These are phyloP conservation scores for Luffa aegyptiaca DNA, from an alignment of 306 rosid species.

Conservation along the genomic window DNA sequence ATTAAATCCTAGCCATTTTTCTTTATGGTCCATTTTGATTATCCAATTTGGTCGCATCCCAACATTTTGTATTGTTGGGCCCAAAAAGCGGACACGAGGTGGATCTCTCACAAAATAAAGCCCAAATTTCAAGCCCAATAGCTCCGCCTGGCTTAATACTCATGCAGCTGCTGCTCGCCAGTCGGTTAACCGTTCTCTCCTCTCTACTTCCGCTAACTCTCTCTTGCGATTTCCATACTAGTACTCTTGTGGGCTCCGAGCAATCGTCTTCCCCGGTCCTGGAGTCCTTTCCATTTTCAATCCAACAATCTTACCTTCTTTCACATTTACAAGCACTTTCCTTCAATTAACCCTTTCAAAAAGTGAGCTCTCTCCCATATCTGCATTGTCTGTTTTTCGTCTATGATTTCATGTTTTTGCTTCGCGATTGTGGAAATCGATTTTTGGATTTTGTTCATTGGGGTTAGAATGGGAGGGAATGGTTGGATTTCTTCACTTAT, in stretches of 20 bases:
- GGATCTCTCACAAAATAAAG: not conserved
- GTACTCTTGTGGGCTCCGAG: not conserved
- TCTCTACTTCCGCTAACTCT: not conserved
- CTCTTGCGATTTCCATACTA: not conserved
- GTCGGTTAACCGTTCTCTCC: not conserved
- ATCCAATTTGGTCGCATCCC: too few species aligned
- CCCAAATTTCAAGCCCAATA: not conserved
- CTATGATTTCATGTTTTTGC: not conserved
- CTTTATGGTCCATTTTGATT: too few species aligned
- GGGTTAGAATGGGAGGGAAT: not conserved
- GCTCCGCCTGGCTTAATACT: not conserved
- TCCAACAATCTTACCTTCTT: not conserved
- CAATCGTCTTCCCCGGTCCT: not conserved
- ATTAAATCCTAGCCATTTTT: too few species aligned
- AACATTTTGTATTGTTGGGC: too few species aligned
- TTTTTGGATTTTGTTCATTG: not conserved
- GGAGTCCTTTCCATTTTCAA: not conserved
- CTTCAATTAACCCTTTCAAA: not conserved
- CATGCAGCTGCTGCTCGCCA: not conserved
- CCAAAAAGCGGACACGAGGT: not conserved
- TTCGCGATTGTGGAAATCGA: not conserved
- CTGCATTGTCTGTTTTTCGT: not conserved
- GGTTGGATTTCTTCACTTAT: not conserved
- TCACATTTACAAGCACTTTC: not conserved
- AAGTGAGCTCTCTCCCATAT: constrained; percentile 10